Evolutionary conservation across 2,329 filamentous ascomycete genomes (phyloP).

Genomic region (Daldinia eschscholtzii): DNA sequence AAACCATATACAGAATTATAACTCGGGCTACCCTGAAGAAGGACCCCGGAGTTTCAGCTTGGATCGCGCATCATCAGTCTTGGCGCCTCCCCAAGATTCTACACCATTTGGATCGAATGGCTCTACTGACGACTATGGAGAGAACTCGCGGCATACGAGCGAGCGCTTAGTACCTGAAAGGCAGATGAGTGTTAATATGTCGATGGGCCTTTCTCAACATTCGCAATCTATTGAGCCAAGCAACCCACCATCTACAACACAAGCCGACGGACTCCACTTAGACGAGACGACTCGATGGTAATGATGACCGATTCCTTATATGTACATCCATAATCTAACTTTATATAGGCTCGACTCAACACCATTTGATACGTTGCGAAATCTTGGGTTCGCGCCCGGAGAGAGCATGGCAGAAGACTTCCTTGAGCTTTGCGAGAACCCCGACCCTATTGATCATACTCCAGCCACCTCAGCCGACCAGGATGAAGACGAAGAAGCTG

Average conservation of each 20-base stretch:
- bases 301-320: slow-evolving; percentile 8
- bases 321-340: slow-evolving; percentile 25
- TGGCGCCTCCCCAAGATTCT: slow-evolving; percentile 33
- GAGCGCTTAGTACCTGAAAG: slow-evolving; percentile 36
- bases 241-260: slow-evolving; percentile 22
- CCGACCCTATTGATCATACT: slow-evolving; percentile 51
- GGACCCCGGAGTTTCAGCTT: slow-evolving; percentile 28
- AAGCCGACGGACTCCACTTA: slow-evolving; percentile 37
- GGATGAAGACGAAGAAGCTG: slow-evolving; percentile 52
- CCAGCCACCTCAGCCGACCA: slow-evolving; percentile 46
- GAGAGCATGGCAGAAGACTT: slow-evolving; percentile 53
- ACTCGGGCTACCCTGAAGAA: slow-evolving; percentile 35
- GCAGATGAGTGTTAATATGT: slow-evolving; percentile 31
- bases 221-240: slow-evolving; percentile 29
- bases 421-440: slow-evolving; percentile 53
- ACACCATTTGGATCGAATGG: slow-evolving; percentile 44
- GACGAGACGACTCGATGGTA: slow-evolving; percentile 51
- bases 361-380: slow-evolving; percentile 51
- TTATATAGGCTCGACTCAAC: slow-evolving; percentile 50
- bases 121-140: slow-evolving; percentile 41
- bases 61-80: slow-evolving; percentile 24
- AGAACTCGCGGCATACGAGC: slow-evolving; percentile 32
- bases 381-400: slow-evolving; percentile 52
- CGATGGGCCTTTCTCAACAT: slow-evolving; percentile 31
- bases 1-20: slow-evolving; percentile 39